phyloP scores from a whole-genome alignment of 306 rosid species.

The Vigna unguiculata region DNA sequence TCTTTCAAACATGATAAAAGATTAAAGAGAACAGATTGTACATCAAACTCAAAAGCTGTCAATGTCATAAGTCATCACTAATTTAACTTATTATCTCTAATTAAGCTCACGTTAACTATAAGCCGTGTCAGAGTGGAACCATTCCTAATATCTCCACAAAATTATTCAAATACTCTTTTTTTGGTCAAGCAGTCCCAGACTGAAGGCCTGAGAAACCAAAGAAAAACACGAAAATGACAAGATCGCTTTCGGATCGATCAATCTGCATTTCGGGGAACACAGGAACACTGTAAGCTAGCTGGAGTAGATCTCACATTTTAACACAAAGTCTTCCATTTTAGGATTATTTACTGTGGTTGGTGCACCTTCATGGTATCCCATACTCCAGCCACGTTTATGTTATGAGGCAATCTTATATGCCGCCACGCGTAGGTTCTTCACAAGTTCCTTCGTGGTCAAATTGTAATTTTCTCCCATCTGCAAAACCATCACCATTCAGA shows the following conservation, averaged over 20 bases:
- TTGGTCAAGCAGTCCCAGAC: background rate
- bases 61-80: background rate
- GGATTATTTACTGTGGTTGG: background rate
- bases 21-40: background rate
- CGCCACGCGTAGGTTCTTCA: slow-evolving; percentile 54
- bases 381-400: background rate
- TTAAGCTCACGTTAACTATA: background rate
- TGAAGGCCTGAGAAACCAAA: background rate
- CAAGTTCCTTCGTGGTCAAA: slow-evolving; percentile 61
- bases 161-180: background rate
- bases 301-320: background rate
- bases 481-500: background rate
- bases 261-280: background rate
- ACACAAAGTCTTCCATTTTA: background rate
- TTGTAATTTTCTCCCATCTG: slow-evolving; percentile 68
- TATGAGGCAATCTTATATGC: slow-evolving; percentile 41
- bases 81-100: background rate
- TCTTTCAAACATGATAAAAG: background rate
- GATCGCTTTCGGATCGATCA: background rate
- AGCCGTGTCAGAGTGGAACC: background rate
- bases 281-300: background rate
- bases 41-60: background rate
- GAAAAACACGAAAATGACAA: slow-evolving; percentile 5
- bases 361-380: background rate
- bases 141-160: slow-evolving; percentile 3